phyloP scores from a whole-genome alignment of 2,329 filamentous ascomycete species.

The Ceratocystis alfenasii region DNA sequence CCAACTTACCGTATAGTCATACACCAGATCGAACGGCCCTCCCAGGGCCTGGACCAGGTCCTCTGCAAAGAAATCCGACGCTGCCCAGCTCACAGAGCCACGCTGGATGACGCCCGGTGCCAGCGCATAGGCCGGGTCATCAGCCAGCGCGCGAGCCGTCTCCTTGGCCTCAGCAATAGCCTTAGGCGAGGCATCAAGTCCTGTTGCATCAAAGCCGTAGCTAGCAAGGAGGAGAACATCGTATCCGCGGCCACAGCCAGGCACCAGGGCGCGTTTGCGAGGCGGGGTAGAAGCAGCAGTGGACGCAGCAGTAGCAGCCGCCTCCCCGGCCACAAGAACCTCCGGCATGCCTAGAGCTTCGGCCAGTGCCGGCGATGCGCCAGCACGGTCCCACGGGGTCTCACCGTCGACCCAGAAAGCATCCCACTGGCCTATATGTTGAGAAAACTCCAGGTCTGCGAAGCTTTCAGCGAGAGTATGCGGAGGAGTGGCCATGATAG shows the following conservation, averaged over 20 bases:
- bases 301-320: constrained; percentile 51
- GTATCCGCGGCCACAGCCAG: constrained; percentile 71
- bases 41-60: constrained; percentile 40
- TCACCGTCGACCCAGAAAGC: constrained; percentile 35
- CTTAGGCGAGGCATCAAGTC: constrained; percentile 52
- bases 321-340: constrained; percentile 23
- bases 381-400: constrained; percentile 47
- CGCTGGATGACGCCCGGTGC: constrained; percentile 32
- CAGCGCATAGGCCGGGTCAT: constrained; percentile 34
- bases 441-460: constrained; percentile 9
- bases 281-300: constrained; percentile 27
- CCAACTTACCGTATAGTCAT: constrained; percentile 47
- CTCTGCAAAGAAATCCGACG: constrained; percentile 55
- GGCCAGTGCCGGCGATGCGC: constrained; percentile 41
- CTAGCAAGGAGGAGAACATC: constrained; percentile 65
- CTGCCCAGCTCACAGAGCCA: constrained; percentile 45
- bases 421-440: constrained; percentile 36
- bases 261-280: constrained; percentile 48
- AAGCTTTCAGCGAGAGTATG: neutral
- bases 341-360: constrained; percentile 35
- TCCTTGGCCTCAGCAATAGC: constrained; percentile 37
- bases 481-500: neutral
- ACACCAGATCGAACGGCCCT: constrained; percentile 52
- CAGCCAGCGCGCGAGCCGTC: constrained; percentile 32
- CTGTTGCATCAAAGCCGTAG: constrained; percentile 65